These are phyloP conservation scores for Kurtzmaniella quercitrusa DNA, from an alignment of 1,139 yeast species.

Conservation along the genomic window DNA sequence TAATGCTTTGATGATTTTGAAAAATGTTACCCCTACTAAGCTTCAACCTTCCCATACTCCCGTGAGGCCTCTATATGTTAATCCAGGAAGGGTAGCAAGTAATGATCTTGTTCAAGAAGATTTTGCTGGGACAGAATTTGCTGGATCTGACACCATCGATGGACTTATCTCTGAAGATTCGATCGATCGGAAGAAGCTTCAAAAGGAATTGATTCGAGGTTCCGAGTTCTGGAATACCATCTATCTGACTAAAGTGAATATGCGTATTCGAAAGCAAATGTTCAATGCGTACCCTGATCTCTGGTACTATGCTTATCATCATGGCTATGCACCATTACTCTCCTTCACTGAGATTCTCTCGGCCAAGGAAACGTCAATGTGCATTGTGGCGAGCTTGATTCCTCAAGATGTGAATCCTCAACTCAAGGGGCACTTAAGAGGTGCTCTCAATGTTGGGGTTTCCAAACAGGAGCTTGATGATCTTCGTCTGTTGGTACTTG, in stretches of 20 bases:
- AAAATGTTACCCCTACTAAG: conserved; percentile 58
- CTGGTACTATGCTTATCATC: conserved; percentile 67
- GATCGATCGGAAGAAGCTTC: conserved; percentile 24
- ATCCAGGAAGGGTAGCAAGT: conserved; percentile 34
- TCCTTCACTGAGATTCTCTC: conserved; percentile 61
- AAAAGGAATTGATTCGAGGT: conserved; percentile 45
- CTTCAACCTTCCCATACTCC: conserved; percentile 28
- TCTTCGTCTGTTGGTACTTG: conserved; percentile 58
- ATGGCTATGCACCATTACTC: conserved; percentile 74
- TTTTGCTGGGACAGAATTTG: conserved; percentile 33
- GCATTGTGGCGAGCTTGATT: conserved; percentile 73
- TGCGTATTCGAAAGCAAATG: conserved; percentile 65
- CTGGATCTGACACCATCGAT: conserved; percentile 35
- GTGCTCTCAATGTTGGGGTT: conserved; percentile 80
- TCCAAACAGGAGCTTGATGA: conserved; percentile 58
- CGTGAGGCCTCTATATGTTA: conserved; percentile 27
- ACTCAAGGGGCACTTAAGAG: conserved; percentile 82
- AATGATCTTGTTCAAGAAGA: conserved; percentile 41
- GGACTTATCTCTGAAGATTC: conserved; percentile 37
- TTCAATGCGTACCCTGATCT: conserved; percentile 77
- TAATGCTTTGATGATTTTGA: conserved; percentile 66
- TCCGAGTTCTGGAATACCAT: conserved; percentile 68
- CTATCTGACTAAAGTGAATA: conserved; percentile 66
- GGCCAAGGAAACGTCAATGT: conserved; percentile 71
- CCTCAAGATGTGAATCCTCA: conserved; percentile 97